These are phyloP conservation scores for Nakaseomyces kungkrabaensis DNA, from an alignment of 1,139 yeast genomes.

Conservation along the genomic window DNA sequence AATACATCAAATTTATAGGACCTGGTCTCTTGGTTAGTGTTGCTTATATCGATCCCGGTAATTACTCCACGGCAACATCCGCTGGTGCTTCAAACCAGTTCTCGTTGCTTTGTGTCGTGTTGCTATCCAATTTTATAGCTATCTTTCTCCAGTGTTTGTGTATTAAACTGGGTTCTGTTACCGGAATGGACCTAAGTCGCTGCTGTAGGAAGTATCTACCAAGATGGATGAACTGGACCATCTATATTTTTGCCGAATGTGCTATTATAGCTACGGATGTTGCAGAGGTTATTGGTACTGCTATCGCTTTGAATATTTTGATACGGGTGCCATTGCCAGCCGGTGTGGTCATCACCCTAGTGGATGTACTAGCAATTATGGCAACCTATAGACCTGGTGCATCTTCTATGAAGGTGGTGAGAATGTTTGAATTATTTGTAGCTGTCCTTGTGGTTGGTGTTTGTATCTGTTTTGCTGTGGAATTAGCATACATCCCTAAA, in stretches of 20 bases:
- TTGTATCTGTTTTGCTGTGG: conserved; percentile 61
- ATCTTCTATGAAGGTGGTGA: conserved; percentile 51
- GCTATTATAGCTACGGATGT: conserved; percentile 80
- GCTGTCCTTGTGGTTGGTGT: conserved; percentile 60
- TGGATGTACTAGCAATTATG: conserved; percentile 64
- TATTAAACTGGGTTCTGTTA: conserved; percentile 68
- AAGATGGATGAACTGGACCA: conserved; percentile 41
- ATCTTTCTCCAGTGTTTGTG: conserved; percentile 64
- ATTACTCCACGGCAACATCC: conserved; percentile 67
- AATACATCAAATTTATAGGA: conserved; percentile 56
- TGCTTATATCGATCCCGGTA: conserved; percentile 82
- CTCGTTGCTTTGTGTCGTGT: conserved; percentile 54
- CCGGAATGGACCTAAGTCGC: conserved; percentile 68
- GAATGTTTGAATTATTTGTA: conserved; percentile 57
- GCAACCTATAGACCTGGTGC: conserved; percentile 67
- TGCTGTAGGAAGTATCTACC: conserved; percentile 59
- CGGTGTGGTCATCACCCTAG: conserved; percentile 62
- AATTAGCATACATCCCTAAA: conserved; percentile 47
- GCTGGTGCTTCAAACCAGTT: conserved; percentile 66
- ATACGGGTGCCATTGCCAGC: conserved; percentile 64
- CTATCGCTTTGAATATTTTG: conserved; percentile 67
- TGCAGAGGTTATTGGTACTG: conserved; percentile 85
- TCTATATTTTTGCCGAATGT: conserved; percentile 65
- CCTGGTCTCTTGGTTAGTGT: conserved; percentile 72
- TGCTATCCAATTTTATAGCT: conserved; percentile 62